Evolutionary conservation across 2,329 filamentous ascomycete genomes (phyloP), one percentile per base, ranked within the genome.

Genomic region (Colletotrichum sp.): DNA sequence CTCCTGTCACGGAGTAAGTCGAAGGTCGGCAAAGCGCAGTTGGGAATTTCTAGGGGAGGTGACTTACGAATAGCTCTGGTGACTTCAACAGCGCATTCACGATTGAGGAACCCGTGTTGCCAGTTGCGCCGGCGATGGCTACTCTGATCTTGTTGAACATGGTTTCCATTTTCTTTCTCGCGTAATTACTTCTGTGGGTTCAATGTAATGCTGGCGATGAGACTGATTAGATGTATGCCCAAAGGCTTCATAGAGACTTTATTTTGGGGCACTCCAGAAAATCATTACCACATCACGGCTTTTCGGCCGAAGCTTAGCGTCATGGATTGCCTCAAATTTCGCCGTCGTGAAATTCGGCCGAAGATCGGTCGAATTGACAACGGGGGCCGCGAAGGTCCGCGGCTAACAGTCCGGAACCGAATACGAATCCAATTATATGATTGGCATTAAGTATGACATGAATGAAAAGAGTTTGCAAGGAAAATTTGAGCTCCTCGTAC

Each of bases 1-100:
- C 0, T 59, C 55, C 55, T 59, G 3, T 1, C 13, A 2, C 0
- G 0, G 21, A 10, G 0, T 26, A 0, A 30, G 26, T n/a, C 15
- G 0, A n/a, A 59, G 0, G 7, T 21, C 16, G 24, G 4, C 18
- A 0, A 21, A 13, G 13, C 4, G 1, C 0, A 21, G 55, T 18
- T 10, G 4, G 55, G 55, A 30, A 0, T 0, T 2, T 30, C 55
- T 0, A 28, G 55, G 55, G 9, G 3, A 30, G 13, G 0, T 28
- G 18, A 28, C 24, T 18, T 30, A 59, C 55, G 26, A 59, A 59
- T 28, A 1, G 21, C 24, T 59, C 55, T 0, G 55, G 55, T 21
- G 55, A 28, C 24, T 59, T 13, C 24, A 59, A n/a, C 7, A 59
- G 55, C 24, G 24, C 55, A 59, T 30, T 18, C 24, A 30, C 15